Base-by-base conservation (phyloP, 202 grass and related monocot species). In the Digitaria exilis region DNA sequence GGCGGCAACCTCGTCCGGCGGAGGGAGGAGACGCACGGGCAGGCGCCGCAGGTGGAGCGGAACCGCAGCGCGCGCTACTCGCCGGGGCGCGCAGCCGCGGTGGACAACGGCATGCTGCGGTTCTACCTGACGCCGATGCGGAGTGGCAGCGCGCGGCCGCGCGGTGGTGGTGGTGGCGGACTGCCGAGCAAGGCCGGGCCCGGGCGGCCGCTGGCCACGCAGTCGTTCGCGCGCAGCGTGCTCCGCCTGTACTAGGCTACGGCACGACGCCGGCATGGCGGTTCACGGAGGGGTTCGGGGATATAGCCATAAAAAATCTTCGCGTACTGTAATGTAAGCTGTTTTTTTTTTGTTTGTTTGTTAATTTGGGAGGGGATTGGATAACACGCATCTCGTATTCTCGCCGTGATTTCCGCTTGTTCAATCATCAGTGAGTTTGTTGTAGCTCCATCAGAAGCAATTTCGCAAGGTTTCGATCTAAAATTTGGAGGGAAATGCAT, bases 111-210 rank as follows among this genome's bases (percentile, higher is more conserved):
- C 4, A 90, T 96, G 91, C 80, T 99, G 65, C 76, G 96, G 55
- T 99, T 99, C 87, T 99, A 99, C 86, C 75, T 96, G 61, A 94
- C 96, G 26, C 96, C 96, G 46, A 96, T 92, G 91, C 86, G 85
- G 37, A 96, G 87, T 79, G 92, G 96, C 73, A 29, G 92, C 69
- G 80, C 42, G 82, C 60, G 89, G 69, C 26, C 69, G 9, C 89
- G 89, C 6, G 90, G 81, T 9, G n/a, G n/a, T n/a, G n/a, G n/a
- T n/a, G n/a, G n/a, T n/a, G 87, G 78, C 30, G 87, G 87, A 44
- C 68, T 90, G 62, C 75, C 92, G 22, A 82, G 83, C 71, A 96
- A 94, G 65, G 89, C 87, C 54, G 91, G 87, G 64, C 85, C 87
- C 59, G 89, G 87, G 46, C 87, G 90, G 41, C 91, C 77, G 69